Evolutionary conservation across 768 basidiomycete species (phyloP), one percentile per base, ranked within the genome.

Genomic region (Rhizopogon salebrosus): DNA sequence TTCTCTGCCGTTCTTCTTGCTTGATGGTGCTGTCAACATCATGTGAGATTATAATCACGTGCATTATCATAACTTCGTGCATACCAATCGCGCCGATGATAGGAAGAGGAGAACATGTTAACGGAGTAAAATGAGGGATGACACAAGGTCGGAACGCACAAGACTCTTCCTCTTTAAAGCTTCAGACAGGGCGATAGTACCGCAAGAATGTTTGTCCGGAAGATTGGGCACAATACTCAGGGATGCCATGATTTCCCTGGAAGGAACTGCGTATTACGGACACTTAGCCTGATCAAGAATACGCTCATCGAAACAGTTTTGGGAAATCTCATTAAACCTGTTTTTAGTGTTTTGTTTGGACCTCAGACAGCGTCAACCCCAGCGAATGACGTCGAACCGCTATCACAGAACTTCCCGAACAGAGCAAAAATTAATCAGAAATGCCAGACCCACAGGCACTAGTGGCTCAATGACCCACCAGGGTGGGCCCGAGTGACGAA

Each of bases 11-110:
- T 45, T 70, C 64, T 22, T 61, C 62, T 26, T 67, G 72, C 55
- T 75, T 76, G 20, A 62, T 57, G 38, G 57, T 56, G 38, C 74
- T 18, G 46, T 51, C 20, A 57, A 48, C 9, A 9, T n/a, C n/a
- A 24, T 11, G 18, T 6, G 6, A 54, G 42, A 4, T 22, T 46
- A 14, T 23, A 34, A 46, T 34, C 26, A 46, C 4, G 10, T n/a
- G 5, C 3, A 20, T 54, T 29, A n/a, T 13, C 3, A 34, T 35
- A n/a, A 26, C 3, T 2, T 13, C 20, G 16, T 5, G 24, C 68
- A 64, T 48, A 70, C 67, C 68, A 68, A 42, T 66, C 68, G 13
- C 51, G 59, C 27, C 60, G 64, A 48, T 68, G 66, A 3, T 50
- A 51, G 18, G 66, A 67, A 35, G 14, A 22, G 26, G 53, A 59